phyloP scores from a whole-genome alignment of 2,329 filamentous ascomycete species.

The Berkeleyomyces basicola region DNA sequence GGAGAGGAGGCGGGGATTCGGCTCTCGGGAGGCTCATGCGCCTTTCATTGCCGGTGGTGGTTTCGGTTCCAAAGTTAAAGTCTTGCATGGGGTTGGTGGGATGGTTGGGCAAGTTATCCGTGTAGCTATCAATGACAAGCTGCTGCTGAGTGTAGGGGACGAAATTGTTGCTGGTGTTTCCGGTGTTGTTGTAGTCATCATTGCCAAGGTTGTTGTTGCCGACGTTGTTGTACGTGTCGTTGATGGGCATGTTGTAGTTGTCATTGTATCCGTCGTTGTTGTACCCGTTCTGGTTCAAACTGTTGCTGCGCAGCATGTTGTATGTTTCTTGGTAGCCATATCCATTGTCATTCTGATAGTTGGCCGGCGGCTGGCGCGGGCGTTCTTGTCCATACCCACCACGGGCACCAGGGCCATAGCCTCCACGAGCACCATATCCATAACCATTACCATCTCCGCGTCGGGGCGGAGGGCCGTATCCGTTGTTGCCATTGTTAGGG shows the following conservation, averaged over 20 bases:
- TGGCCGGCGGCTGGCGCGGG: slow-evolving; percentile 24
- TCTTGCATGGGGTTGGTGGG: slow-evolving; percentile 3
- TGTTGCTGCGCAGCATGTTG: slow-evolving; percentile 18
- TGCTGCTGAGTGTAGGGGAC: slow-evolving; percentile 11
- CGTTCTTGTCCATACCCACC: slow-evolving; percentile 21
- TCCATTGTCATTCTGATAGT: slow-evolving; percentile 22
- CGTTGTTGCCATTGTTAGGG: slow-evolving; percentile 24
- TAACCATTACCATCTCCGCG: slow-evolving; percentile 27
- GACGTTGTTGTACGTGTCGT: slow-evolving; percentile 19
- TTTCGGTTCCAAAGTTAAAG: slow-evolving; percentile 21
- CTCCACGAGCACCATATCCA: slow-evolving; percentile 22
- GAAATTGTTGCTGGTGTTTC: neutral
- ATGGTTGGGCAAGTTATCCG: slow-evolving; percentile 9
- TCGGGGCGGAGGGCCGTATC: slow-evolving; percentile 25
- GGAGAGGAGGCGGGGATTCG: slow-evolving; percentile 47
- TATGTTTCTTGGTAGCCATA: slow-evolving; percentile 20
- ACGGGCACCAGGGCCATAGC: slow-evolving; percentile 26
- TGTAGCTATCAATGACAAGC: slow-evolving; percentile 21
- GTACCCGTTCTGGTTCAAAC: neutral
- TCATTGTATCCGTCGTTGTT: neutral
- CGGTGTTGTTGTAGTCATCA: neutral
- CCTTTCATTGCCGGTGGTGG: slow-evolving; percentile 27
- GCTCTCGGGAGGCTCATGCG: slow-evolving; percentile 33
- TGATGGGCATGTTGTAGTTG: slow-evolving; percentile 14
- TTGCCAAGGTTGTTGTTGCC: slow-evolving; percentile 16